A percentile compares a stretch with the other conserved stretches of the same genome.
phyloP scores from a whole-genome alignment of 2,329 filamentous ascomycete species.

The Pseudocercospora vitis region DNA sequence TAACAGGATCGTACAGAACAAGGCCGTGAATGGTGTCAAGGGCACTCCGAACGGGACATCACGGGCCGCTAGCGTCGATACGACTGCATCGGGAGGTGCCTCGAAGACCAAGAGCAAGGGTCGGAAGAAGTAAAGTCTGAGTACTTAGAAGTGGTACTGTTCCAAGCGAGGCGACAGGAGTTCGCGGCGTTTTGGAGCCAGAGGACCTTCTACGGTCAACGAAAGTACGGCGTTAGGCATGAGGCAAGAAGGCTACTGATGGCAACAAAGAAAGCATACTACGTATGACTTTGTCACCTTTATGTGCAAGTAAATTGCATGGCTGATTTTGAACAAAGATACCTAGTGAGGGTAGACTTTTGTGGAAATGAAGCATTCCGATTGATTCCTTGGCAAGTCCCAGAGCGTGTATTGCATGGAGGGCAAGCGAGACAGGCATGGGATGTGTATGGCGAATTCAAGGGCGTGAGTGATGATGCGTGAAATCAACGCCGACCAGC shows the following conservation, averaged over 20 bases:
- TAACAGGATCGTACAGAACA: conserved; percentile 64
- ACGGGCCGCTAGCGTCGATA: conserved; percentile 83
- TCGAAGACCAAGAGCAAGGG: conserved; percentile 47
- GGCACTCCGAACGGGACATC: conserved; percentile 75
- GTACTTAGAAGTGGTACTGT: background rate
- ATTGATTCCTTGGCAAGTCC: too few species aligned
- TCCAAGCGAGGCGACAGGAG: background rate
- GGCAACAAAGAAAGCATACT: conserved; percentile 4
- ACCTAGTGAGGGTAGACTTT: background rate
- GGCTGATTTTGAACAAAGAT: conserved; percentile 2
- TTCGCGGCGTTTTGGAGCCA: background rate
- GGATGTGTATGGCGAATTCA: background rate
- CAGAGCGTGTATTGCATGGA: too few species aligned
- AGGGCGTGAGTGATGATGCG: background rate
- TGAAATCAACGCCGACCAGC: background rate
- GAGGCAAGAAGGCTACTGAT: background rate
- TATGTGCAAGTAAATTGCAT: conserved; percentile 8
- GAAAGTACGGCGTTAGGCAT: background rate
- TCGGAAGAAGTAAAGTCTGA: conserved; percentile 27
- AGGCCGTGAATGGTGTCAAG: conserved; percentile 87
- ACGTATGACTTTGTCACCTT: background rate
- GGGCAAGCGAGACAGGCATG: too few species aligned
- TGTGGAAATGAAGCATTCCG: background rate
- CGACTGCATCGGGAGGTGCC: conserved; percentile 60
- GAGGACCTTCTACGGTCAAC: background rate